Conservation (phyloP, 176 grass and related monocot species). For the Lolium rigidum region DNA sequence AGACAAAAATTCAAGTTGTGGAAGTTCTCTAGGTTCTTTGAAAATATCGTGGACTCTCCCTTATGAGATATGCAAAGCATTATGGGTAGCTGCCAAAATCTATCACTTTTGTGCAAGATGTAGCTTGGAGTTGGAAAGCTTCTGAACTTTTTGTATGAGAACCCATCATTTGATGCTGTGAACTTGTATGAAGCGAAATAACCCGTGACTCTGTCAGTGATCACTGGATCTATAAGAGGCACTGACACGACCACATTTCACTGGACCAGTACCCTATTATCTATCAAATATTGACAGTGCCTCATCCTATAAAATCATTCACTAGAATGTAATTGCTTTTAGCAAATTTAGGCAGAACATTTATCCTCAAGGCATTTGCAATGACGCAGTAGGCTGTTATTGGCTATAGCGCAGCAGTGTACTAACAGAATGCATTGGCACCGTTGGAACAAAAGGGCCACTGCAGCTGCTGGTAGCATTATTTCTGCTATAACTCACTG, state of each 20-base stretch:
- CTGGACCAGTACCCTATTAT: slow-evolving; percentile 12
- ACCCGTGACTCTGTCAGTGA: neutral
- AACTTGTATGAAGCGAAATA: slow-evolving; percentile 29
- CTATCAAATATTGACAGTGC: slow-evolving; percentile 1
- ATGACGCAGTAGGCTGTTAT: neutral
- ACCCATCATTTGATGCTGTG: slow-evolving; percentile 7
- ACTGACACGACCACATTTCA: neutral
- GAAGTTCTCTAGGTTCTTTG: slow-evolving; percentile 34
- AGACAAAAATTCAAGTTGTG: slow-evolving; percentile 22
- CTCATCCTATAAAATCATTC: neutral
- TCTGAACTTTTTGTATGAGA: slow-evolving; percentile 24
- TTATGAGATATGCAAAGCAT: slow-evolving; percentile 32
- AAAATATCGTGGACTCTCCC: neutral
- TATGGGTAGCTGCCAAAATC: slow-evolving; percentile 21
- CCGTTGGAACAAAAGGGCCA: slow-evolving; percentile 17
- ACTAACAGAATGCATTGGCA: neutral
- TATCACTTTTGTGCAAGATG: slow-evolving; percentile 23
- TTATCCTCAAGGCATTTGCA: neutral
- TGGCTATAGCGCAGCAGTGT: neutral
- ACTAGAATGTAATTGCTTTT: neutral
- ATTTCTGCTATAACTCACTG: neutral
- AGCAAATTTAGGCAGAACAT: neutral
- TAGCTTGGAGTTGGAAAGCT: slow-evolving; percentile 21
- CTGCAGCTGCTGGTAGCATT: neutral
- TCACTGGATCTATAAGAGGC: slow-evolving; percentile 4